Base-by-base conservation (phyloP, 1,139 yeast species). In the Torulaspora pretoriensis region DNA sequence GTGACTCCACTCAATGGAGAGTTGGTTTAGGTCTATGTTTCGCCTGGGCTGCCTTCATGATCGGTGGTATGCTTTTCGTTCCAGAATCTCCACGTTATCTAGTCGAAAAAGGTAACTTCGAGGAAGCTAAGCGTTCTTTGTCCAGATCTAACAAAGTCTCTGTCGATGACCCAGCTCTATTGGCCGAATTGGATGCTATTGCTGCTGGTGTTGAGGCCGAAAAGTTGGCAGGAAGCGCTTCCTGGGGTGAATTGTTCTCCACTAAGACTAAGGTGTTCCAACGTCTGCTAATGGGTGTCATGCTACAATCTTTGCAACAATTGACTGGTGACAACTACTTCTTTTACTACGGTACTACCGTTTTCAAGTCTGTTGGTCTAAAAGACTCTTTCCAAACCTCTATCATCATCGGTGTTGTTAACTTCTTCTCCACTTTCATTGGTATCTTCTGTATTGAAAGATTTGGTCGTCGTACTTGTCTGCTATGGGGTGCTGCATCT, bases 71-170 rank as follows among this genome's bases (percentile, higher is more conserved):
- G 79, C 55, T 73, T 43, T 70, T 80, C 57, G 76, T 83, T 68
- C 94, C 94, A 47, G 95, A 85, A 66, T 80, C 90, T 38, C 89
- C 94, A 56, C 77, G 94, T 70, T 85, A 69, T 68, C 74, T 75
- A 65, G 74, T 82, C 52, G 75, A 78, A 50, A 69, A 65, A 42
- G 78, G 72, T 50, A 69, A 69, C 48, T 65, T 77, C 45, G 84
- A 73, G 23, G 76, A 75, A 44, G 94, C 92, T 33, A 74, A 73
- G 65, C 61, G 67, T 49, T 71, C 88, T 43, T 71, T 60, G 69
- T 80, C 84, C 42, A 75, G 65, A 55, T 75, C 81, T 44, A 80
- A 81, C 72, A 77, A 76, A 62, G 72, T 74, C 36, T 59, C 75
- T 5, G 61, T 70, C 22, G 83, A 80, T 46, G 81, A 80, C 56